Evolutionary conservation across 2,329 filamentous ascomycete genomes (phyloP).

Genomic region (Aspergillus chevalieri): DNA sequence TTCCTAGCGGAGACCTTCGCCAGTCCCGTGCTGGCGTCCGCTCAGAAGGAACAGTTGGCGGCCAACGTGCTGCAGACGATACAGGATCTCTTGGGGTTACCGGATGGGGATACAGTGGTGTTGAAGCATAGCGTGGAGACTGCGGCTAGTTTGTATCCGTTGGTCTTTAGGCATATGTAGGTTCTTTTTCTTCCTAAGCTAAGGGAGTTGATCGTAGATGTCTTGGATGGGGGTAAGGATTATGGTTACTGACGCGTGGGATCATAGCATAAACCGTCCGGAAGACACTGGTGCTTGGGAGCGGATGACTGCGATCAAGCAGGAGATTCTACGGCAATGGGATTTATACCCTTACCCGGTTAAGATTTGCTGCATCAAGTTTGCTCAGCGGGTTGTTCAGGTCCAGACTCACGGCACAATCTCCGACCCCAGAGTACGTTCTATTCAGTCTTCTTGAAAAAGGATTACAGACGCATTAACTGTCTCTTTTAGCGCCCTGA

Average conservation of each 20-base stretch:
- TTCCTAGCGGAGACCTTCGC: constrained; percentile 95
- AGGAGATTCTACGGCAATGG: constrained; percentile 82
- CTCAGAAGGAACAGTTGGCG: constrained; percentile 74
- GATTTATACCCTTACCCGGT: constrained; percentile 70
- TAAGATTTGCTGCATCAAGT: constrained; percentile 93
- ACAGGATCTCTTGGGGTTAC: constrained; percentile 61
- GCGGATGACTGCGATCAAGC: constrained; percentile 80
- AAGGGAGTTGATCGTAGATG: constrained; percentile 12
- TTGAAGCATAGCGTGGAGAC: constrained; percentile 82
- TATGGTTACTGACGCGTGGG: constrained; percentile 26
- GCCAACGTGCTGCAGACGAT: constrained; percentile 73
- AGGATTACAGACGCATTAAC: constrained; percentile 7
- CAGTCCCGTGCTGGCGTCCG: constrained; percentile 70
- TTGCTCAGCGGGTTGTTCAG: constrained; percentile 85
- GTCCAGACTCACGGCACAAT: constrained; percentile 82
- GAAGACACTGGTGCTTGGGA: constrained; percentile 80
- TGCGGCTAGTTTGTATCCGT: constrained; percentile 84
- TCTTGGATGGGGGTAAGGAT: constrained; percentile 1
- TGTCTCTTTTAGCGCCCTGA: constrained; percentile 53
- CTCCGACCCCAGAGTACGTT: constrained; percentile 71
- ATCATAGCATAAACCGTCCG: constrained; percentile 72
- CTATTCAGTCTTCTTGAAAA: constrained; percentile 1
- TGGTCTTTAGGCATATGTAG: constrained; percentile 91
- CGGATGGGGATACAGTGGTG: constrained; percentile 71
- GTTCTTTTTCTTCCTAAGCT: constrained; percentile 31